A percentile compares a stretch with the other conserved stretches of the same genome.
phyloP scores from a whole-genome alignment of 345 rosid genomes.

The Populus pruinosa region DNA sequence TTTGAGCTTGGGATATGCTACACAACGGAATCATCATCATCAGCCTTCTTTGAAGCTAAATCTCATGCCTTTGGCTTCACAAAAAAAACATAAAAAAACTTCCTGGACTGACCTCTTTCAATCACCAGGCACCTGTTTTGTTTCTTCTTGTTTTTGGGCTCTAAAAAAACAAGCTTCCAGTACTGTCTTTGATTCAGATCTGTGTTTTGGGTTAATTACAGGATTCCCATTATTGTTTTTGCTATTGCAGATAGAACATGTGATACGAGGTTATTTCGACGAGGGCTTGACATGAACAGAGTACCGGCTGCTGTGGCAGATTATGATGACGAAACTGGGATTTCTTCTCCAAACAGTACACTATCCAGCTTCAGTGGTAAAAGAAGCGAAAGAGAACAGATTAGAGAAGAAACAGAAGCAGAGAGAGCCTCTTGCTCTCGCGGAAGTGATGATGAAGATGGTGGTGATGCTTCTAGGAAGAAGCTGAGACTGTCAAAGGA shows the following conservation, averaged over 20 bases:
- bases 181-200: not conserved
- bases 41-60: slow-evolving; percentile 39
- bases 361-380: slow-evolving; percentile 79
- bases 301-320: slow-evolving; percentile 38
- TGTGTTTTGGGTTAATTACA: not conserved
- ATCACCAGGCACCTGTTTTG: slow-evolving; percentile 42
- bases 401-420: slow-evolving; percentile 52
- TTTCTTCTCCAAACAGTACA: slow-evolving; percentile 82
- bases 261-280: slow-evolving; percentile 43
- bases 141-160: not conserved
- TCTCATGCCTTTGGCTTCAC: slow-evolving; percentile 42
- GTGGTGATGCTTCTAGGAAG: slow-evolving; percentile 65
- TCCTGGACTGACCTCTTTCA: slow-evolving; percentile 51
- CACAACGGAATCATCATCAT: slow-evolving; percentile 10
- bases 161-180: not conserved
- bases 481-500: slow-evolving; percentile 79
- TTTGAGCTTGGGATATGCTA: slow-evolving; percentile 44
- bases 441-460: slow-evolving; percentile 68
- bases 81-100: slow-evolving; percentile 28
- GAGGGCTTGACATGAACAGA: slow-evolving; percentile 65
- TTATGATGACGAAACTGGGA: slow-evolving; percentile 52
- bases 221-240: not conserved
- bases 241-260: slow-evolving; percentile 39
- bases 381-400: slow-evolving; percentile 57
- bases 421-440: slow-evolving; percentile 72